These are phyloP conservation scores for Fraxinus cuspidata DNA, from an alignment of 257 asterid genomes.

Conservation along the genomic window DNA sequence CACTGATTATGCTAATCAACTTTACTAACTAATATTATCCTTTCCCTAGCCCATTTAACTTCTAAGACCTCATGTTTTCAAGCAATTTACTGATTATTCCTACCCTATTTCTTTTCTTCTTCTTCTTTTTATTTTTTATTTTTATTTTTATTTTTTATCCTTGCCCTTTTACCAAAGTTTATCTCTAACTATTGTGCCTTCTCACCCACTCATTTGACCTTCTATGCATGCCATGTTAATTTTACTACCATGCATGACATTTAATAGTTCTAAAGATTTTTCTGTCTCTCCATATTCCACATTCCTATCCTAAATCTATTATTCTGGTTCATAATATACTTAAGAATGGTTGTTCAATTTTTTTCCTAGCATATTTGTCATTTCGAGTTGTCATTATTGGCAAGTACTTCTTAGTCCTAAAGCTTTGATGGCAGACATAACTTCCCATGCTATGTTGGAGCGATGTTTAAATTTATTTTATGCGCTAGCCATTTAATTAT, in stretches of 20 bases:
- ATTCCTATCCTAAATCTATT: neutral
- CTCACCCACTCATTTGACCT: neutral
- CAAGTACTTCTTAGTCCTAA: neutral
- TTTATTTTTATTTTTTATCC: neutral
- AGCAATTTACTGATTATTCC: neutral
- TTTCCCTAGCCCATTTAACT: neutral
- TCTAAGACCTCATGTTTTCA: neutral
- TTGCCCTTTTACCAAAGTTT: neutral
- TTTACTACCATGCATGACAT: neutral
- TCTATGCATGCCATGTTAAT: neutral
- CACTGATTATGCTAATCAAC: neutral
- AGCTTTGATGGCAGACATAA: neutral
- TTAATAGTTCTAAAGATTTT: neutral
- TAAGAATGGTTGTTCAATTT: neutral
- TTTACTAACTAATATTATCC: neutral
- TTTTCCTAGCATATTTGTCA: neutral
- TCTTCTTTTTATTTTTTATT: too few species aligned
- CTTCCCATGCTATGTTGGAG: neutral
- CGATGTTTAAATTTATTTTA: neutral
- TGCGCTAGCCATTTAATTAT: neutral
- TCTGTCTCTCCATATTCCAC: neutral
- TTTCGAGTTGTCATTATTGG: neutral
- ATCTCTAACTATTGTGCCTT: neutral
- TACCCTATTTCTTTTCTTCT: neutral
- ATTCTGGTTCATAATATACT: neutral